Evolutionary conservation across 441 rosid genomes (phyloP), one percentile per base, ranked within the genome.

Genomic region (Syzygium syzygioides): DNA sequence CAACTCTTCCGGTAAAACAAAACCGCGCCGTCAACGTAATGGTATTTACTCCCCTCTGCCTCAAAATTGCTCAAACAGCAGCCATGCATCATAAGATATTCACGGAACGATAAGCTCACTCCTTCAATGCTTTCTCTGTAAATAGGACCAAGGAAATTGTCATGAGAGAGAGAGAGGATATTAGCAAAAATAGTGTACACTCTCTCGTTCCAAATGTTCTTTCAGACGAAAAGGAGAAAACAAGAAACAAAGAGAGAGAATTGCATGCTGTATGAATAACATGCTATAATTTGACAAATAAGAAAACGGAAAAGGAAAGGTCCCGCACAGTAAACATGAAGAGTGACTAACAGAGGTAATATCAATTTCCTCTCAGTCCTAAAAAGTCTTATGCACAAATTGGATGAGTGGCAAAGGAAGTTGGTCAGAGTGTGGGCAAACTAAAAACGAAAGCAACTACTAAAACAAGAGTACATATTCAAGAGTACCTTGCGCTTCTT

Each of bases 401-500:
- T 76, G 83, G 3, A 52, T 37, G 28, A 76, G 83, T 23, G 52
- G 52, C 83, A 76, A 23, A 41, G 83, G 52, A 76, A 41, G n/a
- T 23, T 76, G 83, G 83, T 76, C 52, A 76, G 12, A 18, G 52
- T 37, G 83, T 23, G 52, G n/a, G 68, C 55, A 56, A 48, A 30
- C 83, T 85, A 23, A 55, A 25, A 45, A 34, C 11, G 7, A 71
- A 17, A 86, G 37, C 45, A 62, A 20, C 2, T 17, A 55, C 66
- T 25, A 55, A 37, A 3, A 45, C 83, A 62, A 79, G 45, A 12
- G 71, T 13, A 30, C 50, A 68, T 20, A 71, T 64, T 68, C 84
- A 34, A 18, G 19, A 5, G 85, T 89, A 95, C 97, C 96, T 94
- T 94, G 86, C 88, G 93, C 90, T 93, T 95, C 90, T 94, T 93